Percentiles rank a stretch among this genome's conserved stretches.
These are phyloP conservation scores for Medicago ruthenica DNA, from an alignment of 306 rosid species.

Conservation along the genomic window DNA sequence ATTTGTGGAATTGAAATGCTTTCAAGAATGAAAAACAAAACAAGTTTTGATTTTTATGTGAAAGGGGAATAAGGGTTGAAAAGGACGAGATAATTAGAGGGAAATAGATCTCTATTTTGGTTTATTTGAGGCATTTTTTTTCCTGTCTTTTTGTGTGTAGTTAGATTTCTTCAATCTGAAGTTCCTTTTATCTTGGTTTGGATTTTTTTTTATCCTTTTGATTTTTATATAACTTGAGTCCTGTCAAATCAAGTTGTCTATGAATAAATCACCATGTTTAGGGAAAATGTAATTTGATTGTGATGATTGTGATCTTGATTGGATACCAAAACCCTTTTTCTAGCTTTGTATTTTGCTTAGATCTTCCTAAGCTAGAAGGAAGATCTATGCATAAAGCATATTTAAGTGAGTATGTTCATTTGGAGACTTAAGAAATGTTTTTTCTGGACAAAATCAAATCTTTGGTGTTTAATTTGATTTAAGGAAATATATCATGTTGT, in stretches of 20 bases:
- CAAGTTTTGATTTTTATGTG: slow-evolving; percentile 26
- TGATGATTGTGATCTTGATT: slow-evolving; percentile 34
- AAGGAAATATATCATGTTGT: slow-evolving; percentile 9
- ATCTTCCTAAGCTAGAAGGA: slow-evolving; percentile 22
- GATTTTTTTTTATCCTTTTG: slow-evolving; percentile 26
- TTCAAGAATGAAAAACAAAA: not conserved
- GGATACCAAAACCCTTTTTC: slow-evolving; percentile 25
- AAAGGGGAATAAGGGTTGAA: slow-evolving; percentile 13
- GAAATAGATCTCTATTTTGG: slow-evolving; percentile 47
- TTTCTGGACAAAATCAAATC: not conserved
- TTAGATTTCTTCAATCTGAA: slow-evolving; percentile 38
- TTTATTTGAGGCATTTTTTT: slow-evolving; percentile 14
- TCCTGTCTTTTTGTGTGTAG: slow-evolving; percentile 19
- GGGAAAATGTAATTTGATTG: slow-evolving; percentile 24
- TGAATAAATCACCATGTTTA: slow-evolving; percentile 4
- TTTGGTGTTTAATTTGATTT: slow-evolving; percentile 31
- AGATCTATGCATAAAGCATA: slow-evolving; percentile 34
- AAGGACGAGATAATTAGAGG: slow-evolving; percentile 27
- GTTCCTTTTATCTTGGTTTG: slow-evolving; percentile 36
- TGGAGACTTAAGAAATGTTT: slow-evolving; percentile 4
- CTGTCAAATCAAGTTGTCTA: slow-evolving; percentile 30
- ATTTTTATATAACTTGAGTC: not conserved
- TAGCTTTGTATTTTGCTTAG: slow-evolving; percentile 15
- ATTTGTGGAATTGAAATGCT: slow-evolving; percentile 37
- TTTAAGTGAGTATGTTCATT: slow-evolving; percentile 32